Base-by-base conservation (phyloP, 2,329 filamentous ascomycete species). In the Cercospora berteroae region DNA sequence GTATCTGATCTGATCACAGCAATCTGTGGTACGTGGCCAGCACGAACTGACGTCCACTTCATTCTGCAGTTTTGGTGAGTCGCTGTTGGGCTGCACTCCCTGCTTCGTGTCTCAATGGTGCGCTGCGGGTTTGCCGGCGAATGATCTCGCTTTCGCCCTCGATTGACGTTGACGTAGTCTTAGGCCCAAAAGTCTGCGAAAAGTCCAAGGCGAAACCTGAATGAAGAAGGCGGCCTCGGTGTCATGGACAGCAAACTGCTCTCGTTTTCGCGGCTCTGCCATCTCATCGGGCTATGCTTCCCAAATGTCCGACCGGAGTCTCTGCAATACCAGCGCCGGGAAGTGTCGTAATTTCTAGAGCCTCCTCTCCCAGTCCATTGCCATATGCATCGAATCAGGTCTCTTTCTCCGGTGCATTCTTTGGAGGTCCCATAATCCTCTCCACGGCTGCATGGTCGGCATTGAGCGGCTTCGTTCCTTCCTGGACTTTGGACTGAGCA, bases 401-500 rank as follows among this genome's bases (percentile, higher is more conserved):
- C 13, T 12, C 20, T 13, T 62, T 63, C 13, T 63, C 33, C 18
- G 59, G 63, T 5, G 31, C 27, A 13, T 66, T 63, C 52, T 74
- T 73, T 16, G 68, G 52, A 1, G 71, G 68, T 12, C 74, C 71
- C 66, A 74, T 70, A 16, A 75, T 68, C 8, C 66, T 59, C 57
- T 75, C 71, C 8, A 75, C 57, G 5, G 70, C 66, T 10, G 70
- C 65, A 16, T 74, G 71, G 23, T 69, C 66, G 23, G 74, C 67
- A 44, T 73, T 72, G 50, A 74, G 61, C 6, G 71, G 63, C n/a
- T 64, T 65, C 13, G 66, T 39, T 16, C 63, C 66, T 33, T 44
- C 33, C 13, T 71, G 66, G 25, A 61, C 63, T 20, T 69, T 70
- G 6, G 69, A 59, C 9, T 58, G 59, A 25, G 66, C 36, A 36